These are phyloP conservation scores for Endotrypanum monterogeii DNA, from an alignment of 208 protist genomes.

Conservation along the genomic window DNA sequence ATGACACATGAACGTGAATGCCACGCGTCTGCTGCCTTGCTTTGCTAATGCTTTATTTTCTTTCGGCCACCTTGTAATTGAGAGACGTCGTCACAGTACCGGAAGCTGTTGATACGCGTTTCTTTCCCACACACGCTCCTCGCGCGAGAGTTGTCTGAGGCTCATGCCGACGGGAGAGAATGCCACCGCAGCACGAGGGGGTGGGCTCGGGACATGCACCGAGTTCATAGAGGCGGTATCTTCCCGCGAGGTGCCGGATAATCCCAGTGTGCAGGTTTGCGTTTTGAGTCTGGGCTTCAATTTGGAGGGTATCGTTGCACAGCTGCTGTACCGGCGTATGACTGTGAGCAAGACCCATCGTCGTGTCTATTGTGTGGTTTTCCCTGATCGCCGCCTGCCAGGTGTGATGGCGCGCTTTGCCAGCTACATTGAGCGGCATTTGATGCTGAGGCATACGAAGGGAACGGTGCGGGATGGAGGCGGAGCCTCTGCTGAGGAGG, in stretches of 20 bases:
- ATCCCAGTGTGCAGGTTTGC: conserved; percentile 62
- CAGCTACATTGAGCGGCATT: conserved; percentile 37
- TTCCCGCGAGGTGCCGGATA: conserved; percentile 36
- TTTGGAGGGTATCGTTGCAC: conserved; percentile 49
- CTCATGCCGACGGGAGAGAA: not conserved
- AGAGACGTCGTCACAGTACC: not conserved
- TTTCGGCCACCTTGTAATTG: not conserved
- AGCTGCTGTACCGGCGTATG: conserved; percentile 26
- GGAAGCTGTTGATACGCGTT: not conserved
- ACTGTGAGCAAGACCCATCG: conserved; percentile 8
- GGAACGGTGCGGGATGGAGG: not conserved
- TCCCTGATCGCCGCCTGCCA: conserved; percentile 90
- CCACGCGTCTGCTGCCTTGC: not conserved
- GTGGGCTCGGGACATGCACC: conserved; percentile 18
- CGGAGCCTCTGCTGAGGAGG: not conserved
- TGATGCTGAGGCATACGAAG: conserved; percentile 1
- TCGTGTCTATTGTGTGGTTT: conserved; percentile 77
- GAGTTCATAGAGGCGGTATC: conserved; percentile 45
- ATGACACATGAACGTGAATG: not conserved
- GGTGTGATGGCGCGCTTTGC: conserved; percentile 91
- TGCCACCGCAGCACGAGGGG: not conserved
- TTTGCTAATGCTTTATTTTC: not conserved
- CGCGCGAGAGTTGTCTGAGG: not conserved
- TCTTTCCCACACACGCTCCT: too few relatives aligned
- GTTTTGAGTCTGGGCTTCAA: conserved; percentile 69